Conservation (phyloP, 495 filamentous ascomycete species). For the Neurospora sp. region DNA sequence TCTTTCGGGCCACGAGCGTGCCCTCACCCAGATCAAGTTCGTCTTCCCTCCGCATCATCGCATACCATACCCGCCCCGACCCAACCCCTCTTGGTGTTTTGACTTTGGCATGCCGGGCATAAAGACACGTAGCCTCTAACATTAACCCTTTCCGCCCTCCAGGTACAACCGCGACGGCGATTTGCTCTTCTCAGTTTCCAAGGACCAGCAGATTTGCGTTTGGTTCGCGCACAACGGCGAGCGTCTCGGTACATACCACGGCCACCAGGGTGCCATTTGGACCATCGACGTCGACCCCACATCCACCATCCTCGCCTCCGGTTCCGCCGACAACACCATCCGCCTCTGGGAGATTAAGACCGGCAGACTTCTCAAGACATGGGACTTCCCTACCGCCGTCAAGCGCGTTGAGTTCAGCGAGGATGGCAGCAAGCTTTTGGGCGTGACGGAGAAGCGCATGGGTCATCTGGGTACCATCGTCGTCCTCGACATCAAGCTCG, state of each 20-base stretch:
- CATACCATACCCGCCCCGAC: neutral
- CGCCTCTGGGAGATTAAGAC: conserved; percentile 94
- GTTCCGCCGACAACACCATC: conserved; percentile 96
- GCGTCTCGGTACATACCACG: conserved; percentile 88
- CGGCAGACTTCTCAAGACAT: conserved; percentile 85
- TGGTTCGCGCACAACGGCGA: conserved; percentile 95
- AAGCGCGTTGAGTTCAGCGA: conserved; percentile 95
- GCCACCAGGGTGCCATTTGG: conserved; percentile 97
- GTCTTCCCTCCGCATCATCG: conserved; percentile 9
- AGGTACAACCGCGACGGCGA: conserved; percentile 95
- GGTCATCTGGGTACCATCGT: conserved; percentile 88
- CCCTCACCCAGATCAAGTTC: conserved; percentile 94
- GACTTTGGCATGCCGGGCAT: neutral
- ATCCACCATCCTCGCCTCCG: conserved; percentile 83
- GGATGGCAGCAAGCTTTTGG: conserved; percentile 78
- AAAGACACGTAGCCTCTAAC: conserved; percentile 6
- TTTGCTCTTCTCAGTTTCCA: conserved; percentile 91
- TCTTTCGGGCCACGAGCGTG: conserved; percentile 93
- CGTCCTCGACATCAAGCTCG: conserved; percentile 73
- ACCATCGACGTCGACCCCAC: conserved; percentile 96
- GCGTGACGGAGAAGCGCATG: conserved; percentile 96
- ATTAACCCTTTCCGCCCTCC: conserved; percentile 5
- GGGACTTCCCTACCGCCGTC: conserved; percentile 92
- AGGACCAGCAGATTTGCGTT: conserved; percentile 92
- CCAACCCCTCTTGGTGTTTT: neutral